phyloP scores from a whole-genome alignment of 2,329 filamentous ascomycete species.

The Aspergillus aculeatus region DNA sequence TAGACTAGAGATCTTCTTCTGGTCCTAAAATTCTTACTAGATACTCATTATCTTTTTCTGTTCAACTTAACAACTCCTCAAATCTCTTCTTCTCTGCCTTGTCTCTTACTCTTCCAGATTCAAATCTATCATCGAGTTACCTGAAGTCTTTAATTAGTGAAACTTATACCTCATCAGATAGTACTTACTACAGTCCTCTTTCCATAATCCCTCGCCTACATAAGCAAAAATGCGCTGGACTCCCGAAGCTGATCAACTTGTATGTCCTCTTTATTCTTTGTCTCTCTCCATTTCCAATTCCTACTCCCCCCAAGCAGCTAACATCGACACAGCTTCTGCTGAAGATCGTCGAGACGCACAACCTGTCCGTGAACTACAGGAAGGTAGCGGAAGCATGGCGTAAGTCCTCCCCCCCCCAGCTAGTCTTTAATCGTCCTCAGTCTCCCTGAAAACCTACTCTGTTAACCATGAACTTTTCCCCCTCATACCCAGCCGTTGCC shows the following conservation, averaged over 20 bases:
- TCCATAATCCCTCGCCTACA: background rate
- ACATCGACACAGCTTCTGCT: constrained; percentile 35
- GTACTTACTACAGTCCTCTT: background rate
- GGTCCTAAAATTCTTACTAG: background rate
- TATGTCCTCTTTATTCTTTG: constrained; percentile 15
- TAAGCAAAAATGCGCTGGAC: constrained; percentile 37
- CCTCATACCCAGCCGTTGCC: constrained; percentile 12
- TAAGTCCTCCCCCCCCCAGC: constrained; percentile 23
- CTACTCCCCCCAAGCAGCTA: background rate
- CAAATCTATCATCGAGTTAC: no score
- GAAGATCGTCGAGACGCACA: constrained; percentile 42
- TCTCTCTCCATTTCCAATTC: background rate
- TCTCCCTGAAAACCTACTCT: background rate
- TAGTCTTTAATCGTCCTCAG: no score
- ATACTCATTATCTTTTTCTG: background rate
- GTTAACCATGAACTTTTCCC: background rate
- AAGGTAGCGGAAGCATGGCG: constrained; percentile 41
- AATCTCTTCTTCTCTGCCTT: background rate
- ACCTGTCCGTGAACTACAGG: constrained; percentile 34
- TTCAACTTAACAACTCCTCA: background rate
- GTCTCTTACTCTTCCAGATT: background rate
- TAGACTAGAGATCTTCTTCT: no score
- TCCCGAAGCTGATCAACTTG: constrained; percentile 37
- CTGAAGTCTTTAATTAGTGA: no score
- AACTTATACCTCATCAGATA: no score